A percentile compares a stretch with the other conserved stretches of the same genome.
Conservation (phyloP, 192 early-diverging fungal genomes). For the Podila epigama region DNA sequence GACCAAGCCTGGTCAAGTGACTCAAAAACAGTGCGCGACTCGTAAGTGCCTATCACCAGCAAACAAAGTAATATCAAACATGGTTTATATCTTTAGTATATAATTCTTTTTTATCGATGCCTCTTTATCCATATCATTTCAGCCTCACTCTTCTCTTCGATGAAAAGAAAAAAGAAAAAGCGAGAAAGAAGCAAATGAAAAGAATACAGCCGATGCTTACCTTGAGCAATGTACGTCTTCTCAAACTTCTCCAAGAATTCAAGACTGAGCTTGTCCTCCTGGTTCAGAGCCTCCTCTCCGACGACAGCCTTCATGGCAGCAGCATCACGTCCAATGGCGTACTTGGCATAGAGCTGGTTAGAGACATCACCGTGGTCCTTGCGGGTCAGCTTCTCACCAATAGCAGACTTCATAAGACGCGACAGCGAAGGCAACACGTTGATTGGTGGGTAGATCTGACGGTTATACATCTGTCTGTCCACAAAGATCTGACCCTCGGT, state of each 20-base stretch:
- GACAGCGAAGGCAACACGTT: slow-evolving; percentile 99
- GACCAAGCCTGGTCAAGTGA: slow-evolving; percentile 98
- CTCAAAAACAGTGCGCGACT: slow-evolving; percentile 96
- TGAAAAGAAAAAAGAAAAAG: slow-evolving; percentile 12
- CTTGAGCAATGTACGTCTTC: slow-evolving; percentile 96
- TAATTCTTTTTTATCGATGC: no score
- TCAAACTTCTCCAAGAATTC: slow-evolving; percentile 99
- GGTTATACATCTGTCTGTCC: slow-evolving; percentile 97
- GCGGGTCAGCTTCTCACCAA: slow-evolving; percentile 96
- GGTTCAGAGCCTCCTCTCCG: slow-evolving; percentile 98
- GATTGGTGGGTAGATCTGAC: slow-evolving; percentile 99
- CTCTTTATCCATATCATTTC: no score
- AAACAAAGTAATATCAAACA: not conserved
- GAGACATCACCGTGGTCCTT: slow-evolving; percentile 99
- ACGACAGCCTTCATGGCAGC: slow-evolving; percentile 99
- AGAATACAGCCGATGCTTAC: slow-evolving; percentile 32
- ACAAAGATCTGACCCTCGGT: slow-evolving; percentile 99
- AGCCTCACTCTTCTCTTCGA: not conserved
- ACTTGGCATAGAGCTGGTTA: slow-evolving; percentile 99
- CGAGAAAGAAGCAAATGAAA: not conserved
- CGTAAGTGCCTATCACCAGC: slow-evolving; percentile 75
- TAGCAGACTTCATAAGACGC: slow-evolving; percentile 99
- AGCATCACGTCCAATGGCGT: slow-evolving; percentile 98
- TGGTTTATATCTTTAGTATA: not conserved
- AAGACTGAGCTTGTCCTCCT: slow-evolving; percentile 96